Conservation (phyloP, 148 eudicot genomes). For the Beta vulgaris region DNA sequence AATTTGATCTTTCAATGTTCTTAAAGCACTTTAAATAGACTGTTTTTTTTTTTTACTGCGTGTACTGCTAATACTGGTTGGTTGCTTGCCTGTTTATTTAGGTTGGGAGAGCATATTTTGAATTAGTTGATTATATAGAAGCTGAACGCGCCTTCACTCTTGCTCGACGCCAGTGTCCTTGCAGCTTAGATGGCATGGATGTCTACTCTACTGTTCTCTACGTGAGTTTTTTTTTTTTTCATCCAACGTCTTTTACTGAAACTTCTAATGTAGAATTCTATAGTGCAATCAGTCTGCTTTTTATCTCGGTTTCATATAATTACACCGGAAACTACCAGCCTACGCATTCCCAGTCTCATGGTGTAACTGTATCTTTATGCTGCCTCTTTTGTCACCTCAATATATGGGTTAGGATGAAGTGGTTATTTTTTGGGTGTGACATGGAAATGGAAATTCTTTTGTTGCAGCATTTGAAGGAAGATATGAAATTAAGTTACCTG, state of each 20-base stretch:
- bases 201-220: slow-evolving; percentile 84
- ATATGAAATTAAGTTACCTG: slow-evolving; percentile 94
- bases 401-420: background rate
- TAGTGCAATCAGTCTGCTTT: background rate
- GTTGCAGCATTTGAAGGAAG: slow-evolving; percentile 90
- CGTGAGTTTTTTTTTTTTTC: slow-evolving; percentile 52
- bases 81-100: slow-evolving; percentile 25
- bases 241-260: background rate
- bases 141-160: slow-evolving; percentile 89
- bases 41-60: background rate
- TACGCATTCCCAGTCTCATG: background rate
- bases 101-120: slow-evolving; percentile 95
- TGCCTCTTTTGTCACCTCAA: background rate
- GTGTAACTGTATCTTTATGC: background rate
- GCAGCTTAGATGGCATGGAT: slow-evolving; percentile 98
- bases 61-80: background rate
- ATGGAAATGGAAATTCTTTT: background rate
- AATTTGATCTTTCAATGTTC: background rate
- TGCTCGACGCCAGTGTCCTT: slow-evolving; percentile 85
- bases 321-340: background rate
- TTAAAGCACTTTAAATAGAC: too few relatives aligned
- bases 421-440: slow-evolving; percentile 6
- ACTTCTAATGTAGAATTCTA: background rate
- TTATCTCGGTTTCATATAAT: background rate
- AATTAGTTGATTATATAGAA: slow-evolving; percentile 88